These are phyloP conservation scores for Carex pumila DNA, from an alignment of 176 grass and related monocot genomes.

Conservation along the genomic window DNA sequence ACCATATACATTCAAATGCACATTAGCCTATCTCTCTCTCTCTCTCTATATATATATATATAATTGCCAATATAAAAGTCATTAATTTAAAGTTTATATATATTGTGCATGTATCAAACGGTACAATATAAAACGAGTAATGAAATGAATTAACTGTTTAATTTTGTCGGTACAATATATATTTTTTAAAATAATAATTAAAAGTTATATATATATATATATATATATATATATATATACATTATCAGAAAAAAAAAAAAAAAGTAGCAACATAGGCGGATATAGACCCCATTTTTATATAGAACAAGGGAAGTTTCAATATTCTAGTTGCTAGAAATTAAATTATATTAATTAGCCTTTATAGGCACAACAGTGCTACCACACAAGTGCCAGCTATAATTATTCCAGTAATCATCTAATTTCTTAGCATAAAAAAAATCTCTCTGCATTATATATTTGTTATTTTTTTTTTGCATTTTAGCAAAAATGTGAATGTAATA, in stretches of 20 bases:
- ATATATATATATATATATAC: neutral
- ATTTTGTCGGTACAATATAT: neutral
- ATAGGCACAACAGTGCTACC: neutral
- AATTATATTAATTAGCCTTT: neutral
- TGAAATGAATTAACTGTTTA: neutral
- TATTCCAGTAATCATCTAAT: neutral
- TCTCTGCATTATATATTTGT: neutral
- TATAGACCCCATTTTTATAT: neutral
- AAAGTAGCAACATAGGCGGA: neutral
- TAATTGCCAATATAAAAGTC: neutral
- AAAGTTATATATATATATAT: neutral
- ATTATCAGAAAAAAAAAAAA: neutral
- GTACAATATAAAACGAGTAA: neutral
- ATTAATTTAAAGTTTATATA: neutral
- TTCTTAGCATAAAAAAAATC: neutral
- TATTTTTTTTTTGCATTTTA: neutral
- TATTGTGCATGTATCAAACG: neutral
- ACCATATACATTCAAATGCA: no score
- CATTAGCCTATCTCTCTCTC: no score
- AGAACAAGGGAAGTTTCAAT: neutral
- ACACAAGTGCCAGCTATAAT: neutral
- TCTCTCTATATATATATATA: no score
- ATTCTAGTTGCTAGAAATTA: neutral
- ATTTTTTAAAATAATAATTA: neutral
- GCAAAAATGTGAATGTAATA: neutral